phyloP scores from a whole-genome alignment of 2,329 filamentous ascomycete genomes.

The Parastagonospora nodorum region DNA sequence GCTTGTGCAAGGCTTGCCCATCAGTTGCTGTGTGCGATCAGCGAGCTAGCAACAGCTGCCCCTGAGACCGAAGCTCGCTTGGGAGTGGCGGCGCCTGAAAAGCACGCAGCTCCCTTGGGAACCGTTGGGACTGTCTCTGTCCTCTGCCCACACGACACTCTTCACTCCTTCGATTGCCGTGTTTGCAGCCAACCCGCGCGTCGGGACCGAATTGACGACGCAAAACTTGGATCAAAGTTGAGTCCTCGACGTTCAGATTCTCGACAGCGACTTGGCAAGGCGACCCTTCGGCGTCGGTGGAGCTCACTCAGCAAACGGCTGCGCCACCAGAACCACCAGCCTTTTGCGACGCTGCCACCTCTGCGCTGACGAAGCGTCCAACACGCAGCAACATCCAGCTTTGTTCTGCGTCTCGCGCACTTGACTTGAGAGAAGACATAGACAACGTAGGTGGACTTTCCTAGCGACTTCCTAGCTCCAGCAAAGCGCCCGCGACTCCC shows the following conservation, averaged over 20 bases:
- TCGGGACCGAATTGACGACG: not conserved
- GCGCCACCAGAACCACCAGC: not conserved
- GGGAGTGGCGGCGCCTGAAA: slow-evolving; percentile 12
- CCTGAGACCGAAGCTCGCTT: slow-evolving; percentile 17
- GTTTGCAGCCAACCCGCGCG: not conserved
- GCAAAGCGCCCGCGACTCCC: slow-evolving; percentile 23
- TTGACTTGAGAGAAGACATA: not conserved
- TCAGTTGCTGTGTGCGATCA: no score
- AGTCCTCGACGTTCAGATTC: not conserved
- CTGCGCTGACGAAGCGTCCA: not conserved
- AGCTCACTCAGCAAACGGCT: not conserved
- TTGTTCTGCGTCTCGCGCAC: not conserved
- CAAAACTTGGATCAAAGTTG: not conserved
- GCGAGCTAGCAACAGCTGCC: not conserved
- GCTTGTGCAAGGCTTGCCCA: not conserved
- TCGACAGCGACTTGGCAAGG: not conserved
- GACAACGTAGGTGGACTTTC: slow-evolving; percentile 22
- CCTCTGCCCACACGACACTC: not conserved
- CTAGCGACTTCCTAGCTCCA: slow-evolving; percentile 3
- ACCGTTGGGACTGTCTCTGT: not conserved
- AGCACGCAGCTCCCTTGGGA: not conserved
- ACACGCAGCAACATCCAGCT: not conserved
- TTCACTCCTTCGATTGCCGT: not conserved
- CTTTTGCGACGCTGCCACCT: not conserved
- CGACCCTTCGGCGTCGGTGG: not conserved